Percentiles rank a stretch among this genome's conserved stretches.
phyloP scores from a whole-genome alignment of 2,329 filamentous ascomycete genomes.

The Nannizziopsis arthrosporioides region DNA sequence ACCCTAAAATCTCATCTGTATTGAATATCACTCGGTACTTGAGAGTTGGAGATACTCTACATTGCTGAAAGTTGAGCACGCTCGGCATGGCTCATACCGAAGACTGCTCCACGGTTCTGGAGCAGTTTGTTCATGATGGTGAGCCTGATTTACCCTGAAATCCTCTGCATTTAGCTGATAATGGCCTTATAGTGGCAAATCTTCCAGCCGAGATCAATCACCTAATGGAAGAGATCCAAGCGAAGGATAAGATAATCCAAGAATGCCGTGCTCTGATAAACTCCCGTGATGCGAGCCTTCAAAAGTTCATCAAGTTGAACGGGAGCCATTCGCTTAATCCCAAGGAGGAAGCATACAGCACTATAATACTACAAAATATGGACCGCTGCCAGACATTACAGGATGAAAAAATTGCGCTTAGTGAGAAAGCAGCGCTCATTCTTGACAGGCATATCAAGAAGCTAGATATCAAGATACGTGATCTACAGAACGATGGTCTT shows the following conservation, averaged over 20 bases:
- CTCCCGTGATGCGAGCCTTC: constrained; percentile 48
- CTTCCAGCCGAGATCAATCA: constrained; percentile 54
- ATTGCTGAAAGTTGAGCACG: too few relatives aligned
- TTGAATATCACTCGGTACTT: too few relatives aligned
- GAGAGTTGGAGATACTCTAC: too few relatives aligned
- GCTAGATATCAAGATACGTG: constrained; percentile 50
- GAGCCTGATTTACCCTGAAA: constrained; percentile 12
- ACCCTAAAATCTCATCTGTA: neutral
- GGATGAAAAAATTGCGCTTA: constrained; percentile 50
- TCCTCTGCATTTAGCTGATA: constrained; percentile 9
- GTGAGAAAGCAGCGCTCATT: constrained; percentile 48
- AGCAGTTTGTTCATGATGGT: constrained; percentile 57
- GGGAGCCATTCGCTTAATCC: constrained; percentile 51
- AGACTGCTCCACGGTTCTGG: constrained; percentile 52
- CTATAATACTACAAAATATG: constrained; percentile 46
- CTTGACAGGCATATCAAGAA: constrained; percentile 53
- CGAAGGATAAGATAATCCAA: constrained; percentile 51
- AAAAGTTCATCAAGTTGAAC: constrained; percentile 54
- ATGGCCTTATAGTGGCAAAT: constrained; percentile 35
- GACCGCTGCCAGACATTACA: constrained; percentile 48
- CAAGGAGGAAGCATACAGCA: constrained; percentile 51
- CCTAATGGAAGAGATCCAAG: constrained; percentile 55
- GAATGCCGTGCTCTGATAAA: constrained; percentile 47
- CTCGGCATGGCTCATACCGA: constrained; percentile 40
- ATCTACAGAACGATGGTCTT: constrained; percentile 48